phyloP scores from a whole-genome alignment of 2,329 filamentous ascomycete species.

The Diaporthe batatas region DNA sequence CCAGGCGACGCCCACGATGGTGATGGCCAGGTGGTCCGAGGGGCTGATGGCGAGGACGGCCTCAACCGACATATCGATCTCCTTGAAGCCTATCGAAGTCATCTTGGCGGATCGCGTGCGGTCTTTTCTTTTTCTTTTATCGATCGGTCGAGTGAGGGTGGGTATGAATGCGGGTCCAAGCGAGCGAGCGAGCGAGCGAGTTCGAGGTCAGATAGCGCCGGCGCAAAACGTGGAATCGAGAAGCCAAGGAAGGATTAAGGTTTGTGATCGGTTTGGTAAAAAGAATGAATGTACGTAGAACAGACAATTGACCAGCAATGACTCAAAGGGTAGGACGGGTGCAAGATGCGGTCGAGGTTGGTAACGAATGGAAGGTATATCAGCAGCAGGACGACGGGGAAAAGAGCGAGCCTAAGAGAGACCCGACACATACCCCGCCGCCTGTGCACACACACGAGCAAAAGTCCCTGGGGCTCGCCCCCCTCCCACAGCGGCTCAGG shows the following conservation, averaged over 20 bases:
- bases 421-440: neutral
- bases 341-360: neutral
- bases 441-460: neutral
- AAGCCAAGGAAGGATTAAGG: slow-evolving; percentile 26
- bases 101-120: slow-evolving; percentile 5
- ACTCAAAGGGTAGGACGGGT: slow-evolving; percentile 6
- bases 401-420: neutral
- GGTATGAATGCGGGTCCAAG: too few relatives aligned
- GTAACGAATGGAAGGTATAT: slow-evolving; percentile 31
- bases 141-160: neutral
- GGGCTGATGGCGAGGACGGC: slow-evolving; percentile 33
- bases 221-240: slow-evolving; percentile 14
- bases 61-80: slow-evolving; percentile 22
- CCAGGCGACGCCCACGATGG: slow-evolving; percentile 45
- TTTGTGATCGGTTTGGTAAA: neutral
- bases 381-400: slow-evolving; percentile 10
- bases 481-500: neutral
- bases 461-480: neutral
- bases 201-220: slow-evolving; percentile 26
- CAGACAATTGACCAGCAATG: slow-evolving; percentile 38
- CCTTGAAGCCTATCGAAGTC: slow-evolving; percentile 31
- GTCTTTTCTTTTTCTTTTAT: neutral
- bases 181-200: neutral
- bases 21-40: slow-evolving; percentile 41
- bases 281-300: neutral